A percentile compares a stretch with the other conserved stretches of the same genome.
phyloP scores from a whole-genome alignment of 371 early-diverging fungal genomes.

The Mortierella sp. region DNA sequence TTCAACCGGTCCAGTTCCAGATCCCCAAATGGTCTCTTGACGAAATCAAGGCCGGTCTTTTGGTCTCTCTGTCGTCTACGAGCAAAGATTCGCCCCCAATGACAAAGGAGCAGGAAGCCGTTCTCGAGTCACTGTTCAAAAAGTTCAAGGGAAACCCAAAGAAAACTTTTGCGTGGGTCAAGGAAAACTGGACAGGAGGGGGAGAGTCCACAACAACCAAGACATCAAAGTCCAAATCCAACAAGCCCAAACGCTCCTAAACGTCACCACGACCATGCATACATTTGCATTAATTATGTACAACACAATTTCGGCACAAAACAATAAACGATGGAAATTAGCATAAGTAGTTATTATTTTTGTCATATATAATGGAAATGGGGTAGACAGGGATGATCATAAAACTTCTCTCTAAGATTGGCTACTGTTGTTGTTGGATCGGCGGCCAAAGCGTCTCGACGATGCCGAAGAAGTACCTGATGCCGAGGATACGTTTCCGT shows the following conservation, averaged over 20 bases:
- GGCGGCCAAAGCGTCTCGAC: constrained; percentile 38
- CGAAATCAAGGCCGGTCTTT: constrained; percentile 37
- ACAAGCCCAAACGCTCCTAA: constrained; percentile 18
- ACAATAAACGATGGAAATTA: not conserved
- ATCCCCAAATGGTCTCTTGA: constrained; percentile 48
- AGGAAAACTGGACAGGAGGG: constrained; percentile 26
- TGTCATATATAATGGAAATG: not conserved
- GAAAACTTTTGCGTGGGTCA: constrained; percentile 42
- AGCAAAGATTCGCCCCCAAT: not conserved
- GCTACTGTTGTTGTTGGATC: constrained; percentile 34
- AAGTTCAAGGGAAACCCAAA: constrained; percentile 37
- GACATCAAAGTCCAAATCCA: constrained; percentile 2
- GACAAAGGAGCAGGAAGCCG: constrained; percentile 32
- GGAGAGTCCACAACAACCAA: constrained; percentile 9
- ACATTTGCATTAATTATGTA: not conserved
- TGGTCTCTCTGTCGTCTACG: constrained; percentile 25
- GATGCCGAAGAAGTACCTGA: constrained; percentile 15
- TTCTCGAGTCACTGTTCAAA: constrained; percentile 20
- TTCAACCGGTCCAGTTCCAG: constrained; percentile 30
- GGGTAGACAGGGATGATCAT: not conserved
- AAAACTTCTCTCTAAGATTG: constrained; percentile 8
- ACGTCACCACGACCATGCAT: not conserved
- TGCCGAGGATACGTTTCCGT: constrained; percentile 10
- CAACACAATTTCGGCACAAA: not conserved
- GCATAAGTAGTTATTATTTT: not conserved